Base-by-base conservation (phyloP, 768 basidiomycete species). In the Piloderma croceum region DNA sequence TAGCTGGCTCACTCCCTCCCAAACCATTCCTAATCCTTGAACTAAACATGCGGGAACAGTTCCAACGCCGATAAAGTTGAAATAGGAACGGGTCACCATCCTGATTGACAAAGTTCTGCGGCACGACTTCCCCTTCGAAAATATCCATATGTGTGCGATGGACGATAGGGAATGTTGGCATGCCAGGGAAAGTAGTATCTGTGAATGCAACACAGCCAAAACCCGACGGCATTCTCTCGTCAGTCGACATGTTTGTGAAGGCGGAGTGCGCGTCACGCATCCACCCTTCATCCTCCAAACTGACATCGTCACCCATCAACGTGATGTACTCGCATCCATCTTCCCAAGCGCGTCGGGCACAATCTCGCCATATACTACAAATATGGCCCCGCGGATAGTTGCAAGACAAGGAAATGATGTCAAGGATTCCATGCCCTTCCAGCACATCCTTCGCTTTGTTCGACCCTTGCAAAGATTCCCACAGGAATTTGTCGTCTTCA, bases 111-210 rank as follows among this genome's bases (percentile, higher is more conserved):
- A 79, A 80, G 18, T 57, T 46, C 11, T 70, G 60, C 0, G 78
- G 77, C 11, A 81, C 51, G 18, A 79, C 61, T 9, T 65, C 53
- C 4, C 76, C 74, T 0, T 55, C 42, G 46, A 81, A 80, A 32
- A 77, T 70, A 22, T 77, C 69, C 53, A 81, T 58, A 48, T 81
- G 79, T 0, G 60, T 70, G 19, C 69, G 67, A 42, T 78, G 74
- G 32, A 81, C 36, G 37, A 79, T 61, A 1, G 79, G 79, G 47
- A 79, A 79, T 1, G 77, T 79, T 0, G 76, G 77, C 74, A 80
- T 77, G 0, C 76, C 79, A 1, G 71, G 73, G 47, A 77, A 80
- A 7, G 66, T 61, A 13, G 53, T 59, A 45, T 79, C 76, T 5
- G 68, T 76, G 56, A 81, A 78, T 0, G 76, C 70, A 2, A 80